These are phyloP conservation scores for Xylaria sp. DNA, from an alignment of 2,329 filamentous ascomycete genomes.

Conservation along the genomic window DNA sequence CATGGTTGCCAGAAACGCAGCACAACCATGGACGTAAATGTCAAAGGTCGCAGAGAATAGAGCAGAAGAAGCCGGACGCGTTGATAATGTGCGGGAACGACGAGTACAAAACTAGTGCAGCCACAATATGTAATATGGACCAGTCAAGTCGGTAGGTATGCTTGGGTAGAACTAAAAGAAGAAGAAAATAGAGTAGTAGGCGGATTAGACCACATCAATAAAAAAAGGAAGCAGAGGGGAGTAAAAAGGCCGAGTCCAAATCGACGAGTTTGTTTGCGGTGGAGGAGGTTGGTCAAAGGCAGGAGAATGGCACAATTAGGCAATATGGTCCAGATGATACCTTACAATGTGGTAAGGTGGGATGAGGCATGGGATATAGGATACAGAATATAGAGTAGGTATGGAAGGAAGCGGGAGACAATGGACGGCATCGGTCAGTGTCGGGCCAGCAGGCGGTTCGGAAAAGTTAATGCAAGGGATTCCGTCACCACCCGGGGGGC, in stretches of 20 bases:
- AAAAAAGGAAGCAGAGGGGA: slow-evolving; percentile 11
- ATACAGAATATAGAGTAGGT: not conserved
- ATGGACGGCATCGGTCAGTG: slow-evolving; percentile 29
- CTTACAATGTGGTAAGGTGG: slow-evolving; percentile 11
- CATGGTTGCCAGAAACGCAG: slow-evolving; percentile 46
- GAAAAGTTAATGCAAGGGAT: slow-evolving; percentile 43
- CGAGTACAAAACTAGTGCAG: slow-evolving; percentile 11
- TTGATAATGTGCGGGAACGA: slow-evolving; percentile 6
- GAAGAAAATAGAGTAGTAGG: slow-evolving; percentile 12
- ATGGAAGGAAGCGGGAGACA: slow-evolving; percentile 24
- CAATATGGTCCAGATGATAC: slow-evolving; percentile 21
- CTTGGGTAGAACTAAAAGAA: slow-evolving; percentile 13
- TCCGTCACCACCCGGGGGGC: slow-evolving; percentile 46
- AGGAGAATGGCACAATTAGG: slow-evolving; percentile 21
- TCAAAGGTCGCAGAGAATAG: slow-evolving; percentile 9
- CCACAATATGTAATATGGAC: slow-evolving; percentile 4
- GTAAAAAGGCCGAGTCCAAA: not conserved
- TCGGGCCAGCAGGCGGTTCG: slow-evolving; percentile 29
- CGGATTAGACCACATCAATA: slow-evolving; percentile 3
- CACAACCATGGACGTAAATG: slow-evolving; percentile 42
- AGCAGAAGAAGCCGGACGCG: slow-evolving; percentile 16
- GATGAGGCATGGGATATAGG: slow-evolving; percentile 8
- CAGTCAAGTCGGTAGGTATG: slow-evolving; percentile 16
- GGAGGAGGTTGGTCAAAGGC: slow-evolving; percentile 12
- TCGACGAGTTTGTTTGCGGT: slow-evolving; percentile 1